Base-by-base conservation (phyloP, 2,329 filamentous ascomycete genomes). In the Fusarium sp. region DNA sequence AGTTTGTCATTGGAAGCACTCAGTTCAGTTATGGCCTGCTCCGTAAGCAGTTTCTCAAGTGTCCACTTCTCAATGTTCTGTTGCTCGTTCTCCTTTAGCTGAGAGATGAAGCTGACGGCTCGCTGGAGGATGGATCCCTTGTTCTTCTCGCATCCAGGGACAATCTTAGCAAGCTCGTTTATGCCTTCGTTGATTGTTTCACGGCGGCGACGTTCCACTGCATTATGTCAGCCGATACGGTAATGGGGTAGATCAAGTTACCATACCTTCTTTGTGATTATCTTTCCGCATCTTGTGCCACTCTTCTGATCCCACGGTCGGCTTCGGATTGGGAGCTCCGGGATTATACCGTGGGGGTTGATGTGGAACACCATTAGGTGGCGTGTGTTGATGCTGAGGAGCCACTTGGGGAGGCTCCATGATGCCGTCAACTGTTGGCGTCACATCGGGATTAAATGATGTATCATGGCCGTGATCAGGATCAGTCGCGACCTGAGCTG, bases 101-200 rank as follows among this genome's bases (percentile, higher is more conserved):
- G 94, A 13, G 90, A 92, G 77, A 99, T 98, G 82, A 97, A 98
- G 68, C 93, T 90, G 11, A 97, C 95, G 0, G 96, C 94, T 33
- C 95, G 92, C 77, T 96, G 92, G 37, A 99, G 84, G 68, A 99
- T 98, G 4, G 94, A 96, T 1, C 96, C 96, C 81, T 99, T 99
- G 84, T 99, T 98, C 85, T 98, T 99, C 81, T 99, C 96, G 75
- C 95, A 97, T 15, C 94, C 94, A 0, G 96, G 96, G 0, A 99
- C 96, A 70, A 99, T 97, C 82, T 97, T 98, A 71, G 95, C 93
- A 30, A 99, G 88, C 79, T 98, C 96, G 76, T 97, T 98, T 73
- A 99, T 99, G 49, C 96, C 96, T 80, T 99, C 96, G 71, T 99
- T 99, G 78, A 99, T 99, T 0, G 96, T 97, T 81, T 99, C 96